phyloP scores from a whole-genome alignment of 192 early-diverging fungal genomes.

The Allomyces arbusculus region DNA sequence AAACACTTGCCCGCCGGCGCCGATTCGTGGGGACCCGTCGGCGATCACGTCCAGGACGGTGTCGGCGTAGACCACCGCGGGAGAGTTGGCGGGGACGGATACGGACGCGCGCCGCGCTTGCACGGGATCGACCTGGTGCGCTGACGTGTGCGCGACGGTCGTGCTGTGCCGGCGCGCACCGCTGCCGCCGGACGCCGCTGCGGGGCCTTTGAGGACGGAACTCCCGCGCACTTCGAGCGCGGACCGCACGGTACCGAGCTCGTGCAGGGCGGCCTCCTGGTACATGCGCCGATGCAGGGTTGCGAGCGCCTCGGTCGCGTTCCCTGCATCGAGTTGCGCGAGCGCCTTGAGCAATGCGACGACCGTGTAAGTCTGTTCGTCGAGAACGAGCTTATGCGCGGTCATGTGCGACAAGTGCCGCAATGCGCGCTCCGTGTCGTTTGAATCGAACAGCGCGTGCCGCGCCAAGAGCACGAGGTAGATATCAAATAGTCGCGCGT shows the following conservation, averaged over 20 bases:
- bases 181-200: too few relatives aligned
- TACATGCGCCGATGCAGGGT: not conserved
- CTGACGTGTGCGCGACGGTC: too few relatives aligned
- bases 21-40: too few relatives aligned
- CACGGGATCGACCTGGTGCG: too few relatives aligned
- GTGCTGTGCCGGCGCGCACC: too few relatives aligned
- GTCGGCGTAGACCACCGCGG: too few relatives aligned
- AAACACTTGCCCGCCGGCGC: not conserved
- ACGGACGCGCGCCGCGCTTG: too few relatives aligned
- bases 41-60: too few relatives aligned
- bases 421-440: not conserved
- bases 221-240: not conserved
- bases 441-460: not conserved
- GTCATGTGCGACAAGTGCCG: not conserved
- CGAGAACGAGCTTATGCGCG: not conserved
- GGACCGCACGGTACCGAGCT: not conserved
- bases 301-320: not conserved
- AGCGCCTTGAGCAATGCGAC: not conserved
- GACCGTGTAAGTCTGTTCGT: not conserved
- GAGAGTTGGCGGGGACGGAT: too few relatives aligned
- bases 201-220: not conserved
- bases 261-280: not conserved
- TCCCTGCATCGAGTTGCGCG: not conserved
- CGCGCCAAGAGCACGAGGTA: not conserved
- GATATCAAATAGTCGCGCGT: not conserved